Conservation (phyloP, 441 rosid species). For the Mallotus repandus region DNA sequence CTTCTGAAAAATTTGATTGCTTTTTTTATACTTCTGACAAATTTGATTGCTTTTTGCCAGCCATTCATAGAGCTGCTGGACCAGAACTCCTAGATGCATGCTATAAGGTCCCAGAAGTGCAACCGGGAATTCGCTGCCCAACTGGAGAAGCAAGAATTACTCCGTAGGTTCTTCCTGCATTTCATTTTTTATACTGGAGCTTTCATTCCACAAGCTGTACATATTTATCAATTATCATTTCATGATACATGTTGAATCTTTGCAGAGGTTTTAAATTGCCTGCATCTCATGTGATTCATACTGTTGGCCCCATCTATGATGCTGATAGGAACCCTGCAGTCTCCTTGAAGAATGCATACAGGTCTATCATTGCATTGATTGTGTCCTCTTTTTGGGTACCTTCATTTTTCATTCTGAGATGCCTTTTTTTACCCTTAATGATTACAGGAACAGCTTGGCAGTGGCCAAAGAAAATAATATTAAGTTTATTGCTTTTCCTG, state of each 20-base stretch:
- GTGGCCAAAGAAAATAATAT: conserved; percentile 75
- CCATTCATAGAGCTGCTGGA: conserved; percentile 91
- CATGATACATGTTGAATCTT: conserved; percentile 7
- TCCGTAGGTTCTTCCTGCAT: conserved; percentile 37
- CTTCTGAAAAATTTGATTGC: no score
- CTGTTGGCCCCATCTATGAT: conserved; percentile 85
- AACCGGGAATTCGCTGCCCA: conserved; percentile 73
- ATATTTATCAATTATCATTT: background rate
- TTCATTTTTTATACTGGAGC: background rate
- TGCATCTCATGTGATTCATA: conserved; percentile 75
- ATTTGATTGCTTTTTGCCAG: conserved; percentile 30
- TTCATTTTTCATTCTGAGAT: conserved; percentile 5
- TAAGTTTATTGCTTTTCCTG: conserved; percentile 78
- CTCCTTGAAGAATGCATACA: conserved; percentile 56
- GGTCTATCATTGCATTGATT: conserved; percentile 31
- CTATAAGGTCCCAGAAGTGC: conserved; percentile 70
- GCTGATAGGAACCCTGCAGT: conserved; percentile 48
- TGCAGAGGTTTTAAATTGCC: conserved; percentile 85
- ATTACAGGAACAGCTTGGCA: conserved; percentile 62
- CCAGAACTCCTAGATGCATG: conserved; percentile 77
- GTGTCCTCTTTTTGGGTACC: background rate
- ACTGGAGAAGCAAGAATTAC: conserved; percentile 88
- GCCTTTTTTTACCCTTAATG: conserved; percentile 13
- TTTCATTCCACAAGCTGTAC: background rate
- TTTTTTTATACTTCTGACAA: conserved; percentile 9